Evolutionary conservation across 2,329 filamentous ascomycete species (phyloP).

Genomic region (Corniculantispora saksenae): DNA sequence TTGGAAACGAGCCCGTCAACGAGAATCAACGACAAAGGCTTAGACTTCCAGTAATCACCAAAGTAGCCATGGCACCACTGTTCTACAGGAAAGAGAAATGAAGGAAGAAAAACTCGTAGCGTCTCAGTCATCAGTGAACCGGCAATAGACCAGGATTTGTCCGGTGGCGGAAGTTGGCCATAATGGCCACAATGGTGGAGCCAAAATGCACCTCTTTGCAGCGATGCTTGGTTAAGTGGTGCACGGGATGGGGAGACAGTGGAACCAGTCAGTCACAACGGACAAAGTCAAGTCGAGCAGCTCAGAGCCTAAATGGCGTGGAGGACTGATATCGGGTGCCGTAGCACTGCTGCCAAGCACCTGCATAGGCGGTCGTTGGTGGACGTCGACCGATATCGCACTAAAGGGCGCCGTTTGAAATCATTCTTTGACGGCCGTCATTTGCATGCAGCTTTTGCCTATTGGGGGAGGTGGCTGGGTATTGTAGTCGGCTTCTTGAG

Average conservation of each 20-base stretch:
- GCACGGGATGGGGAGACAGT: background rate
- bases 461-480: background rate
- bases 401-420: background rate
- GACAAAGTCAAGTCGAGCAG: background rate
- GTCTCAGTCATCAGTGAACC: background rate
- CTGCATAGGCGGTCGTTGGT: background rate
- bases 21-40: background rate
- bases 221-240: background rate
- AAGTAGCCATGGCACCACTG: background rate
- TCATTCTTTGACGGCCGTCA: background rate
- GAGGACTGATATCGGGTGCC: background rate
- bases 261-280: background rate
- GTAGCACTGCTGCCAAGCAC: background rate
- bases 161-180: background rate
- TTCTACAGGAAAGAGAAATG: background rate
- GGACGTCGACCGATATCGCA: conserved; percentile 15
- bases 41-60: background rate
- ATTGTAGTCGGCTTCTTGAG: background rate
- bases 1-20: background rate
- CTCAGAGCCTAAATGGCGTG: background rate
- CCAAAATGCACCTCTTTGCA: background rate
- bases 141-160: conserved; percentile 3
- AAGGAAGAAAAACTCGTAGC: background rate
- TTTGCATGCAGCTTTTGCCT: background rate
- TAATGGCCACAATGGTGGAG: background rate